Percentiles rank a stretch among this genome's conserved stretches.
Evolutionary conservation across 805 yeast species (phyloP).

Genomic region (Cyberlindnera xishuangbannaensis): DNA sequence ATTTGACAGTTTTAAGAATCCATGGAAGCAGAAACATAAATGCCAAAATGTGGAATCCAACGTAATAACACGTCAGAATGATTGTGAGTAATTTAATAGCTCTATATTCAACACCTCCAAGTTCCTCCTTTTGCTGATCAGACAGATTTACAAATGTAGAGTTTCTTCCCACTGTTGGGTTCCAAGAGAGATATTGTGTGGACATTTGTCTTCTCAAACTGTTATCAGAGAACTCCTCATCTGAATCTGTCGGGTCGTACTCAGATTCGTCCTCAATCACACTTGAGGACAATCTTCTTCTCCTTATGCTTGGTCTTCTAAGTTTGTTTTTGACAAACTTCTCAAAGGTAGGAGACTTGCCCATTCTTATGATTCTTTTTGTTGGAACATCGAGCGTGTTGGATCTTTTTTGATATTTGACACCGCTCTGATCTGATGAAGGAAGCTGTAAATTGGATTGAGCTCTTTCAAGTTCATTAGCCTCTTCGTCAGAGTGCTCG

Average conservation of each 20-base stretch:
- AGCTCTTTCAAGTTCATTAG: constrained; percentile 25
- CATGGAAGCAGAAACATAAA: constrained; percentile 56
- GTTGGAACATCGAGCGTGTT: constrained; percentile 39
- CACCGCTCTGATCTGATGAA: constrained; percentile 31
- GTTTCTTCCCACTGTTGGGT: constrained; percentile 88
- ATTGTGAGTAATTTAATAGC: constrained; percentile 73
- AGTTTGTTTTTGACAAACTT: constrained; percentile 31
- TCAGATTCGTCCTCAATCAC: constrained; percentile 21
- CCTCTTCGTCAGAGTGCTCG: constrained; percentile 9
- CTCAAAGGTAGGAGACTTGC: constrained; percentile 46
- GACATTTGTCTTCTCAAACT: constrained; percentile 36
- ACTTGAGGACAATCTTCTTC: constrained; percentile 23
- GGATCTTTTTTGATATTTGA: constrained; percentile 38
- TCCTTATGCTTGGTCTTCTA: constrained; percentile 24
- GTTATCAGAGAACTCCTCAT: constrained; percentile 29
- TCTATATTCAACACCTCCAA: constrained; percentile 96
- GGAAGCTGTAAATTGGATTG: constrained; percentile 32
- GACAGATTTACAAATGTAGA: constrained; percentile 82
- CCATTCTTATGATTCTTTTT: constrained; percentile 19
- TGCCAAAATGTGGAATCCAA: constrained; percentile 67
- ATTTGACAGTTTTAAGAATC: constrained; percentile 39
- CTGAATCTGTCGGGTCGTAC: constrained; percentile 12
- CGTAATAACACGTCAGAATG: constrained; percentile 58
- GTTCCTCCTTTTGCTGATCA: constrained; percentile 81
- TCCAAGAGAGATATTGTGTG: constrained; percentile 76